Conservation (phyloP, 768 basidiomycete genomes). For the Hysterangium stoloniferum region DNA sequence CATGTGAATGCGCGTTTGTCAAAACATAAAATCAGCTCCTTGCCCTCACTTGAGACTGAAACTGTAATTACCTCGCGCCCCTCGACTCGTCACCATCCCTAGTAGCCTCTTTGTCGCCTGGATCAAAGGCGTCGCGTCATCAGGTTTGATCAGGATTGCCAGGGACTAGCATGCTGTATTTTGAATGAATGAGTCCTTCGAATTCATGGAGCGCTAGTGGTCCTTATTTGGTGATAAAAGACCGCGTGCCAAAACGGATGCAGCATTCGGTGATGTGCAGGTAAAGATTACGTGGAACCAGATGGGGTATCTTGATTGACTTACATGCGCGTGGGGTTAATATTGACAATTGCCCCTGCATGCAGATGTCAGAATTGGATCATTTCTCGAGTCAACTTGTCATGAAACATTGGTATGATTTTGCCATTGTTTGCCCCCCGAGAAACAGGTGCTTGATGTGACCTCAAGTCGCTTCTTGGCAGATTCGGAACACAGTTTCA, state of each 20-base stretch:
- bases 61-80: too few species aligned
- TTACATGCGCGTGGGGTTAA: constrained; percentile 25
- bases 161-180: background rate
- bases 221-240: background rate
- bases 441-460: constrained; percentile 20
- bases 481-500: constrained; percentile 46
- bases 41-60: background rate
- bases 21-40: background rate
- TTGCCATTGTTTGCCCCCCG: constrained; percentile 26
- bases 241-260: background rate
- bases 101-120: too few species aligned
- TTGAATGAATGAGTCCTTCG: background rate
- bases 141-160: background rate
- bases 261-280: constrained; percentile 4
- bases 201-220: background rate
- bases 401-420: constrained; percentile 39
- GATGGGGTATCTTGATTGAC: constrained; percentile 22
- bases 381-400: constrained; percentile 65
- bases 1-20: background rate
- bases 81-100: background rate
- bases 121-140: too few species aligned
- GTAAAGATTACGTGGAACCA: constrained; percentile 28
- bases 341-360: constrained; percentile 15
- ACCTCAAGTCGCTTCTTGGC: constrained; percentile 65
- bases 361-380: constrained; percentile 45